Conservation (phyloP, 2,329 filamentous ascomycete species). For the Myriosclerotinia curreyana region DNA sequence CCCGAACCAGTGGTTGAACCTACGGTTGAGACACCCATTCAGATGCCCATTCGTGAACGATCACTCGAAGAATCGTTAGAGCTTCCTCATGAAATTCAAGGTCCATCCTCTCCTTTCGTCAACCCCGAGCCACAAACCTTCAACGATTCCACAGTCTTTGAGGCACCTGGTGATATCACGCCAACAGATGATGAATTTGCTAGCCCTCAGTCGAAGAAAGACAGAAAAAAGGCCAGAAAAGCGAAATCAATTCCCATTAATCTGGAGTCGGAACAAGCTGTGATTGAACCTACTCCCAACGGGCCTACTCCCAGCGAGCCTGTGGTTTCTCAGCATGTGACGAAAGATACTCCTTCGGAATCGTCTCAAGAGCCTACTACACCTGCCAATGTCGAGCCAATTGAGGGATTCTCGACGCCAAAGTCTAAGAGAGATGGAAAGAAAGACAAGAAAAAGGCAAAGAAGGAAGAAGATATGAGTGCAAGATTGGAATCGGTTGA, state of each 20-base stretch:
- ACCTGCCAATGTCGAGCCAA: constrained; percentile 5
- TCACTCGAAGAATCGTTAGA: neutral
- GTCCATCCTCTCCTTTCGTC: neutral
- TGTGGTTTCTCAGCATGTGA: neutral
- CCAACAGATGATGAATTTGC: neutral
- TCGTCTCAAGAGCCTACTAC: constrained; percentile 6
- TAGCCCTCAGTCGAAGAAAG: constrained; percentile 3
- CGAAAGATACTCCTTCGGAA: neutral
- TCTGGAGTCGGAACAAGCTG: constrained; percentile 3
- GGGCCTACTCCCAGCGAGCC: constrained; percentile 4
- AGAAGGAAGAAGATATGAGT: constrained; percentile 23
- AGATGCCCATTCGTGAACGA: neutral
- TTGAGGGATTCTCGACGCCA: constrained; percentile 12
- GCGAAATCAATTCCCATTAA: neutral
- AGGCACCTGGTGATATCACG: neutral
- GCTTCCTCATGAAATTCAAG: neutral
- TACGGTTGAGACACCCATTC: neutral
- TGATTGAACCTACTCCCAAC: constrained; percentile 2
- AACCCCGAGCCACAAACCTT: neutral
- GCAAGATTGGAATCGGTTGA: neutral
- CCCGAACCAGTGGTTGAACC: neutral
- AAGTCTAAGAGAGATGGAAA: constrained; percentile 31
- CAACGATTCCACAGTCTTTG: neutral
- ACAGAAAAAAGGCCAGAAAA: neutral
- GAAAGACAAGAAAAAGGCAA: constrained; percentile 28